Conservation (phyloP, 768 basidiomycete genomes). For the Exidia glandulosa region DNA sequence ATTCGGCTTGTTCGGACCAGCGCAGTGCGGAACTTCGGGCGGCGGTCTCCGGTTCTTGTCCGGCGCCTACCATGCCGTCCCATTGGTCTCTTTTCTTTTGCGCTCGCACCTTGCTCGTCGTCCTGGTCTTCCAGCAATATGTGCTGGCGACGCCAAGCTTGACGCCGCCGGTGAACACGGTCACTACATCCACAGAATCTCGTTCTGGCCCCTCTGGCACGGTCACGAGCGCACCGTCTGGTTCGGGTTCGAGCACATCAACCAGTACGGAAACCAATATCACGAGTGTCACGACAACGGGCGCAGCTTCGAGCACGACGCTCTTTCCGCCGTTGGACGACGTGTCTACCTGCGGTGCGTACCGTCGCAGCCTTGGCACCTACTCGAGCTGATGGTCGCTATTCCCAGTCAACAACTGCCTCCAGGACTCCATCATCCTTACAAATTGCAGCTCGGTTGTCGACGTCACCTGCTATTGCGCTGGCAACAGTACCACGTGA, state of each 20-base stretch:
- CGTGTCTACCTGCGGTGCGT: not conserved
- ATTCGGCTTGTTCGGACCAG: too few relatives aligned
- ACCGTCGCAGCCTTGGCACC: not conserved
- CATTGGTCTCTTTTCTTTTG: not conserved
- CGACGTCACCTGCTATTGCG: slow-evolving; percentile 41
- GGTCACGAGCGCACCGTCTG: not conserved
- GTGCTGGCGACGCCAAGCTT: not conserved
- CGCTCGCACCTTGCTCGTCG: not conserved
- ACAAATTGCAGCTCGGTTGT: slow-evolving; percentile 34
- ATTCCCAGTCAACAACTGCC: slow-evolving; percentile 32
- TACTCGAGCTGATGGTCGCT: not conserved
- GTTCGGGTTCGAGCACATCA: not conserved
- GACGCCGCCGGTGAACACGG: not conserved
- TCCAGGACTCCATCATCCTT: slow-evolving; percentile 25
- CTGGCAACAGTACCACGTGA: slow-evolving; percentile 17
- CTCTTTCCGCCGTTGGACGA: not conserved
- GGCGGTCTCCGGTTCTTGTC: not conserved
- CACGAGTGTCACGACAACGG: not conserved
- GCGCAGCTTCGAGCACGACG: not conserved
- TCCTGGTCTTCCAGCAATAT: not conserved
- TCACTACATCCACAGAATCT: not conserved
- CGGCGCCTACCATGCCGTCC: not conserved
- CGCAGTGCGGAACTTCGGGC: too few relatives aligned
- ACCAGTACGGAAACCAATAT: not conserved
- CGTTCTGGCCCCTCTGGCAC: not conserved